Conservation (phyloP, 192 early-diverging fungal genomes). For the Diversispora epigaea region DNA sequence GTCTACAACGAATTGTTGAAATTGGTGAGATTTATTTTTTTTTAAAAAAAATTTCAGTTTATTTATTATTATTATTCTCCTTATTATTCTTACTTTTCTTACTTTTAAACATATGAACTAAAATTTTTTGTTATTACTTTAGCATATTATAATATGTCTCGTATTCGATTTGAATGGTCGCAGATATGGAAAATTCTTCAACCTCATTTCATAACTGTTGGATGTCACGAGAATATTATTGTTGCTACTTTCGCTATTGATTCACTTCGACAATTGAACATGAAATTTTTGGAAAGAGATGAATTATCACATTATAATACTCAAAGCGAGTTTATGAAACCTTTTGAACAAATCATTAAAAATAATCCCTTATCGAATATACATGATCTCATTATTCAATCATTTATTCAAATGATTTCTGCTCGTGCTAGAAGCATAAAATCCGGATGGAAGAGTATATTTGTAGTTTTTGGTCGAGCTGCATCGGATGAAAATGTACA, state of each 20-base stretch:
- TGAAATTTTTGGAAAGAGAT: conserved; percentile 95
- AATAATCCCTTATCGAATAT: conserved; percentile 71
- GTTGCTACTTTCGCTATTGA: conserved; percentile 90
- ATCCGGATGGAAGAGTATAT: conserved; percentile 76
- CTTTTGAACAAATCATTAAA: conserved; percentile 83
- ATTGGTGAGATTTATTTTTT: conserved; percentile 48
- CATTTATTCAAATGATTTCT: conserved; percentile 70
- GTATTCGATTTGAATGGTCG: conserved; percentile 93
- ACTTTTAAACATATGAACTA: neutral
- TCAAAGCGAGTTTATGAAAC: conserved; percentile 89
- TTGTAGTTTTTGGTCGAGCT: conserved; percentile 64
- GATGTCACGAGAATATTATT: conserved; percentile 69
- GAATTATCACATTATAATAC: conserved; percentile 90
- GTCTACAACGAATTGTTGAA: conserved; percentile 91
- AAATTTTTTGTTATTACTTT: neutral
- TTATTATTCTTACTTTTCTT: neutral
- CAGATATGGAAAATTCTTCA: conserved; percentile 86
- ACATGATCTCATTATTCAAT: conserved; percentile 72
- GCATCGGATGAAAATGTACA: conserved; percentile 61
- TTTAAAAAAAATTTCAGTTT: neutral
- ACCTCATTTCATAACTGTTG: conserved; percentile 83
- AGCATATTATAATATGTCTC: conserved; percentile 94
- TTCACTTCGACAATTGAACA: conserved; percentile 85
- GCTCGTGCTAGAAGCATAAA: conserved; percentile 76
- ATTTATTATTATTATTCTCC: conserved; percentile 4